Conservation (phyloP, 495 filamentous ascomycete genomes). For the Trichoderma virens region DNA sequence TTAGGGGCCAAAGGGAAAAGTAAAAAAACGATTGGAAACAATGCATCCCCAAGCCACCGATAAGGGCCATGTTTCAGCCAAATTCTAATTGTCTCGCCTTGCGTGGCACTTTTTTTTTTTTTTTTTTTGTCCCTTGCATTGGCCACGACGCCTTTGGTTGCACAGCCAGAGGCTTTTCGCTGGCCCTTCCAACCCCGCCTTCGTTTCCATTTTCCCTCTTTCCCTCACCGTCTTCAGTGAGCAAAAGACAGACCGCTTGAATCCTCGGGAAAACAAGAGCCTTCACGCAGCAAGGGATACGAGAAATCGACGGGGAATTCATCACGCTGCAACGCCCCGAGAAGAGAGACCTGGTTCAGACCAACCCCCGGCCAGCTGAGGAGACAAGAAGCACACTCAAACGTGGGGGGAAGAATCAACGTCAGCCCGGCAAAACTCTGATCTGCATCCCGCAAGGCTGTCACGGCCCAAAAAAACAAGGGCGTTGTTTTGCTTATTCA, state of each 20-base stretch:
- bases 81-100: too few species aligned
- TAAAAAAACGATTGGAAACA: too few species aligned
- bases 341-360: too few species aligned
- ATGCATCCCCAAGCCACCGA: too few species aligned
- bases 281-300: background rate
- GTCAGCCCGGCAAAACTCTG: background rate
- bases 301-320: too few species aligned
- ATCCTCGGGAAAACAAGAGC: background rate
- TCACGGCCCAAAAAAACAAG: background rate
- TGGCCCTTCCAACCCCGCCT: background rate
- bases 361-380: too few species aligned
- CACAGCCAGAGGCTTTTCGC: background rate
- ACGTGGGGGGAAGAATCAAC: background rate
- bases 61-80: too few species aligned
- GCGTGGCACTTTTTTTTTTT: too few species aligned
- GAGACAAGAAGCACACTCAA: too few species aligned
- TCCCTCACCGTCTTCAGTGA: background rate
- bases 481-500: background rate
- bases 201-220: slow-evolving; percentile 2
- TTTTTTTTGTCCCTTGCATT: background rate
- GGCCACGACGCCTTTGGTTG: background rate
- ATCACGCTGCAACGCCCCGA: too few species aligned
- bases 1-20: too few species aligned
- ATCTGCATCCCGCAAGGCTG: background rate
- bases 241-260: background rate